Percentiles rank a stretch among this genome's conserved stretches.
Evolutionary conservation across 768 basidiomycete genomes (phyloP).

Genomic region (Panaeolus papilionaceus): DNA sequence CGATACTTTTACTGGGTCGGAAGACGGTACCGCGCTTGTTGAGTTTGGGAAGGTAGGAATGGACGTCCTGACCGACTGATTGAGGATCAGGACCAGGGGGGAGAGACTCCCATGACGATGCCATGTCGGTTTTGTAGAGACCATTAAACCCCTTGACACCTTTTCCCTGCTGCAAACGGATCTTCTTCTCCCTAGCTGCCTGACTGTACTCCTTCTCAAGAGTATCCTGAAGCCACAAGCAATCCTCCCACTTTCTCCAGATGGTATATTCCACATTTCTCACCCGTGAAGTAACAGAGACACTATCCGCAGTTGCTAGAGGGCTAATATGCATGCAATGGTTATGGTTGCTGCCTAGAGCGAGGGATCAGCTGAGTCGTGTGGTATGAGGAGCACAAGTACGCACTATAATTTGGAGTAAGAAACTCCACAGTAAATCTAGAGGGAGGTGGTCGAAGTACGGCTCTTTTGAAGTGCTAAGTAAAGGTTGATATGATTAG

Average conservation of each 20-base stretch:
- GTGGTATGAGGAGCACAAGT: slow-evolving; percentile 15
- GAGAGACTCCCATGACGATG: slow-evolving; percentile 85
- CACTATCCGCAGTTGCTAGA: slow-evolving; percentile 41
- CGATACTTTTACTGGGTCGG: slow-evolving; percentile 67
- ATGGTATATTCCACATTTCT: slow-evolving; percentile 66
- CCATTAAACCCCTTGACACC: slow-evolving; percentile 74
- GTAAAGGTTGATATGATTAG: neutral
- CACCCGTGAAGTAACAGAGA: slow-evolving; percentile 44
- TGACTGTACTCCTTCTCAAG: slow-evolving; percentile 70
- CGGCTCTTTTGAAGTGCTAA: slow-evolving; percentile 67
- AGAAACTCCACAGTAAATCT: slow-evolving; percentile 67
- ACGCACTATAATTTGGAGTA: slow-evolving; percentile 61
- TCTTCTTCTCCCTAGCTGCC: slow-evolving; percentile 70
- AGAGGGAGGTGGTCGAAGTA: slow-evolving; percentile 63
- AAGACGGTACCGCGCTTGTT: slow-evolving; percentile 78
- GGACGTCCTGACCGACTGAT: slow-evolving; percentile 73
- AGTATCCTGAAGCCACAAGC: slow-evolving; percentile 73
- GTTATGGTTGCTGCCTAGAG: slow-evolving; percentile 55
- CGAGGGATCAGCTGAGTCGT: slow-evolving; percentile 16
- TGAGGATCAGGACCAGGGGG: slow-evolving; percentile 84
- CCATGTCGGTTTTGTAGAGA: slow-evolving; percentile 71
- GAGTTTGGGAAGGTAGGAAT: slow-evolving; percentile 68
- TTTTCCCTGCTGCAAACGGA: slow-evolving; percentile 72
- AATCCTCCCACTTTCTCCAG: slow-evolving; percentile 86
- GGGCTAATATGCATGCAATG: slow-evolving; percentile 70